Evolutionary conservation across 176 grass and related monocot genomes (phyloP).

Genomic region (Oryza meridionalis): DNA sequence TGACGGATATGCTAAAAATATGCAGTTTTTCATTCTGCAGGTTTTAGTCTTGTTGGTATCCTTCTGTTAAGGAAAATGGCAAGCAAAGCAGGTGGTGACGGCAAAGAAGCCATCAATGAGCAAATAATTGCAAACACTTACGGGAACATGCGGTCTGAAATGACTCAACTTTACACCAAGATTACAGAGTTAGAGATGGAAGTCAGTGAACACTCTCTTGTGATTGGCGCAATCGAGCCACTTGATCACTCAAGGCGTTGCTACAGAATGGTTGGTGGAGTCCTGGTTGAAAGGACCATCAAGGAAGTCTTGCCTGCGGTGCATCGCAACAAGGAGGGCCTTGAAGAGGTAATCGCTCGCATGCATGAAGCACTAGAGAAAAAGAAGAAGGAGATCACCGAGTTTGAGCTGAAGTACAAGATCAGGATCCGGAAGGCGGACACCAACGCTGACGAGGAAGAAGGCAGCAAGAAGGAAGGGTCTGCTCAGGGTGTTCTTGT

Average conservation of each 20-base stretch:
- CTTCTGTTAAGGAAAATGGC: slow-evolving; percentile 53
- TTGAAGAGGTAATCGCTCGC: slow-evolving; percentile 74
- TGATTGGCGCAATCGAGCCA: slow-evolving; percentile 77
- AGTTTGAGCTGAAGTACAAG: slow-evolving; percentile 94
- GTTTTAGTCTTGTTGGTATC: not conserved
- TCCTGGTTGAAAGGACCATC: slow-evolving; percentile 84
- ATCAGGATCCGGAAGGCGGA: slow-evolving; percentile 77
- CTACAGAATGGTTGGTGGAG: slow-evolving; percentile 87
- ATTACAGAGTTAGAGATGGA: slow-evolving; percentile 90
- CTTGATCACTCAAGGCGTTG: slow-evolving; percentile 76
- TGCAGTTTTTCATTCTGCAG: slow-evolving; percentile 17
- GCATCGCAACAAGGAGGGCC: slow-evolving; percentile 80
- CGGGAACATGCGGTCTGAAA: slow-evolving; percentile 71
- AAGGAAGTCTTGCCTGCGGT: slow-evolving; percentile 76
- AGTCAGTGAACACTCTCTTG: slow-evolving; percentile 82
- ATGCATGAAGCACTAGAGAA: slow-evolving; percentile 81
- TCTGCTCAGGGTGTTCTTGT: slow-evolving; percentile 89
- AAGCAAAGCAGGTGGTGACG: slow-evolving; percentile 42
- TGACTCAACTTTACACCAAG: slow-evolving; percentile 88
- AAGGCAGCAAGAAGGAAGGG: slow-evolving; percentile 59
- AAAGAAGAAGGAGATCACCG: slow-evolving; percentile 75
- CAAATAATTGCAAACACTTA: slow-evolving; percentile 75
- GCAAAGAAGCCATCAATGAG: slow-evolving; percentile 63
- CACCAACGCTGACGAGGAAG: slow-evolving; percentile 28
- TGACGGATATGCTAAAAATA: not conserved